Percentiles rank a stretch among this genome's conserved stretches.
These are phyloP conservation scores for Dictyostelium capitatum DNA, from an alignment of 78 protist species.

Conservation along the genomic window DNA sequence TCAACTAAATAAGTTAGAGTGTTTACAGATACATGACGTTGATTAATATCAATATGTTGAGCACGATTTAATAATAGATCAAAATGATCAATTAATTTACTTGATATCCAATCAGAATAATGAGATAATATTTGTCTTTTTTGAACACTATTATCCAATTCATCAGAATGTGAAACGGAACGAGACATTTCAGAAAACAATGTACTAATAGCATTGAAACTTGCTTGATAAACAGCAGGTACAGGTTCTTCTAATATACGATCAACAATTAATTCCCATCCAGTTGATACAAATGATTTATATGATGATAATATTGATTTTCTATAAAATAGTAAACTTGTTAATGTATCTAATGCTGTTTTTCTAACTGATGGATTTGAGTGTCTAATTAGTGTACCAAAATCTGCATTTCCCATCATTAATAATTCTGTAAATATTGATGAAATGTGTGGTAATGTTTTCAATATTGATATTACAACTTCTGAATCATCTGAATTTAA, in stretches of 20 bases:
- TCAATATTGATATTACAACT: slow-evolving; percentile 42
- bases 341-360: slow-evolving; percentile 69
- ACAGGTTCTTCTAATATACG: slow-evolving; percentile 37
- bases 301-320: slow-evolving; percentile 33
- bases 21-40: slow-evolving; percentile 62
- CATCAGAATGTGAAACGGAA: slow-evolving; percentile 69
- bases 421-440: slow-evolving; percentile 48
- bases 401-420: slow-evolving; percentile 73
- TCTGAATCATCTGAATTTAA: slow-evolving; percentile 55
- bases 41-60: slow-evolving; percentile 40
- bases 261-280: slow-evolving; percentile 73
- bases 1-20: slow-evolving; percentile 70
- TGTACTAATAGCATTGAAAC: slow-evolving; percentile 43
- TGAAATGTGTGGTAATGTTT: slow-evolving; percentile 52
- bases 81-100: slow-evolving; percentile 57
- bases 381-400: slow-evolving; percentile 71
- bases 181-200: slow-evolving; percentile 58
- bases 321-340: slow-evolving; percentile 47
- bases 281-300: slow-evolving; percentile 50
- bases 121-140: slow-evolving; percentile 22
- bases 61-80: slow-evolving; percentile 49
- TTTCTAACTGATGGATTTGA: slow-evolving; percentile 42
- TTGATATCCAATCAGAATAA: slow-evolving; percentile 31
- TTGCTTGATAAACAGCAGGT: slow-evolving; percentile 41
- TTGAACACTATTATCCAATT: slow-evolving; percentile 42